phyloP scores from a whole-genome alignment of 2,329 filamentous ascomycete genomes.

The Fusarium piperis region DNA sequence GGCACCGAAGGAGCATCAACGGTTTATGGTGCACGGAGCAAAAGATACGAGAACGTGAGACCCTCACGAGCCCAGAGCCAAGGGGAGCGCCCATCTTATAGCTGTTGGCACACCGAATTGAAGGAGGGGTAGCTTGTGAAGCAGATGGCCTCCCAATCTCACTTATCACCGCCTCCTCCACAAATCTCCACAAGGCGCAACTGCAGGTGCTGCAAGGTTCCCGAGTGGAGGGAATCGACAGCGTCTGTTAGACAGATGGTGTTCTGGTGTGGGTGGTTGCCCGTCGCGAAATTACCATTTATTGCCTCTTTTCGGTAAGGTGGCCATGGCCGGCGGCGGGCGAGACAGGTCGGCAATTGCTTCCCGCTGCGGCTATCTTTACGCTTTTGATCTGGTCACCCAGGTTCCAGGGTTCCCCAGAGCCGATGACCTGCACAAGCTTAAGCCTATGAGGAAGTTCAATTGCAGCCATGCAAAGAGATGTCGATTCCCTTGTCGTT shows the following conservation, averaged over 20 bases:
- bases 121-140: conserved; percentile 25
- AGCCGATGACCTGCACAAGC: neutral
- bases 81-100: conserved; percentile 34
- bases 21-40: conserved; percentile 7
- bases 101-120: conserved; percentile 17
- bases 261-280: neutral
- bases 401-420: neutral
- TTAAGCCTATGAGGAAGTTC: neutral
- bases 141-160: neutral
- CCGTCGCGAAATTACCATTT: neutral
- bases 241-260: neutral
- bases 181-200: conserved; percentile 27
- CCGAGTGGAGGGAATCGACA: neutral
- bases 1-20: conserved; percentile 9
- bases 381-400: neutral
- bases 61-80: neutral
- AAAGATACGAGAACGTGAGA: neutral
- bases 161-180: conserved; percentile 23
- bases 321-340: conserved; percentile 3
- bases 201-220: no score
- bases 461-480: neutral
- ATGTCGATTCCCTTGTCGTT: conserved; percentile 9
- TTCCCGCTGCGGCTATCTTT: neutral
- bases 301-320: conserved; percentile 33
- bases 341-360: conserved; percentile 5